phyloP scores from a whole-genome alignment of 2,329 filamentous ascomycete genomes.

The Plectosphaerella plurivora region DNA sequence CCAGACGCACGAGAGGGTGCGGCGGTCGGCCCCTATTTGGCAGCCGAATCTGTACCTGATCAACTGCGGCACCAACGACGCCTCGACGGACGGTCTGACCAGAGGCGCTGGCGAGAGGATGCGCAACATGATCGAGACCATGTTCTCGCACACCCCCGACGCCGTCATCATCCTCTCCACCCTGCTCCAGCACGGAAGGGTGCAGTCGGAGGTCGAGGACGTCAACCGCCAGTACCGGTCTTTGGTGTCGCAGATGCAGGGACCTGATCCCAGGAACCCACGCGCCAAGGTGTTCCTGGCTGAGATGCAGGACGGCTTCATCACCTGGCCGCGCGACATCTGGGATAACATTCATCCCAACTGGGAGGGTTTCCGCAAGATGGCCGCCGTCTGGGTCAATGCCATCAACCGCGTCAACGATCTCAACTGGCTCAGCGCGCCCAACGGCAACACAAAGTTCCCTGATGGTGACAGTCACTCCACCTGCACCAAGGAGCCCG shows the following conservation, averaged over 20 bases:
- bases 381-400: constrained; percentile 1
- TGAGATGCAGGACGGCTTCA: background rate
- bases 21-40: constrained; percentile 17
- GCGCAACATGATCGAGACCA: constrained; percentile 23
- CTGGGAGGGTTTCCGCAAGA: background rate
- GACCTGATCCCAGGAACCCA: background rate
- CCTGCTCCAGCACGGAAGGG: constrained; percentile 24
- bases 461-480: background rate
- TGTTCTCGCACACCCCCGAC: constrained; percentile 23
- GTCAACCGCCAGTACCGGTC: constrained; percentile 26
- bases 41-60: constrained; percentile 33
- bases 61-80: constrained; percentile 38
- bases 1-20: constrained; percentile 26
- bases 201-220: constrained; percentile 16
- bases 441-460: background rate
- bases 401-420: background rate
- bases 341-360: background rate
- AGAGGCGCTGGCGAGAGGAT: constrained; percentile 24
- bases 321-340: background rate
- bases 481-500: background rate
- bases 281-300: background rate
- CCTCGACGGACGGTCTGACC: constrained; percentile 17
- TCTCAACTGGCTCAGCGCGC: background rate
- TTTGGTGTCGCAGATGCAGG: constrained; percentile 8
- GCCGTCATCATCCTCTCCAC: constrained; percentile 32